Evolutionary conservation across 2,329 filamentous ascomycete genomes (phyloP).

Genomic region (Talaromyces marneffei): DNA sequence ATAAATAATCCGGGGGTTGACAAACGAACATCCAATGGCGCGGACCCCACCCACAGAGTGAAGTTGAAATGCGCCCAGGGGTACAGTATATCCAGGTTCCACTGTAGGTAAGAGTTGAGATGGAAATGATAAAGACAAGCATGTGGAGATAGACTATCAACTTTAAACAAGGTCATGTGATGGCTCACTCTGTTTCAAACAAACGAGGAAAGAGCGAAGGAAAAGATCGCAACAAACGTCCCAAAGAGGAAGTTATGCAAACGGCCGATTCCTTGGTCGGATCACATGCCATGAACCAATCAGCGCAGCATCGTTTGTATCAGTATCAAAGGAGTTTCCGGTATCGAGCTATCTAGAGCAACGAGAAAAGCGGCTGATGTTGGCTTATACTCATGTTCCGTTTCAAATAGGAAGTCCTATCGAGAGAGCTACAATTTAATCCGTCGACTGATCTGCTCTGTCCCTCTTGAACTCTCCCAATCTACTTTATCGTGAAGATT

Average conservation of each 20-base stretch:
- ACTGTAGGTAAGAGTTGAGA: neutral
- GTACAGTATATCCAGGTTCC: too few relatives aligned
- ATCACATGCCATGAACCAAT: neutral
- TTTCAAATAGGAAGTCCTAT: neutral
- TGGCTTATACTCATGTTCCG: neutral
- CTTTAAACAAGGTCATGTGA: neutral
- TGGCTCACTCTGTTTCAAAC: neutral
- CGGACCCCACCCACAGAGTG: neutral
- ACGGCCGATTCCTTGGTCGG: neutral
- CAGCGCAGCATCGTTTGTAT: neutral
- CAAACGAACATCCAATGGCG: neutral
- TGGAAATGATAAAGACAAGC: neutral
- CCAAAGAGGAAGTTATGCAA: neutral
- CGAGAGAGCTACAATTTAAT: conserved; percentile 20
- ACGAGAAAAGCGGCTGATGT: neutral
- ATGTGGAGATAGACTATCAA: neutral
- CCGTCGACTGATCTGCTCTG: conserved; percentile 31
- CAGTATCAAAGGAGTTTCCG: neutral
- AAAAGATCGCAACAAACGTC: neutral
- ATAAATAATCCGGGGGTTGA: neutral
- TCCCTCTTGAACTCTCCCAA: conserved; percentile 29
- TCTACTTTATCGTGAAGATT: conserved; percentile 25
- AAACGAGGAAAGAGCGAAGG: neutral
- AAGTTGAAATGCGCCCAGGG: neutral
- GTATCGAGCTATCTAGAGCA: neutral